These are phyloP conservation scores for Geotrichum citri-aurantii DNA, from an alignment of 1,139 yeast genomes.

Conservation along the genomic window DNA sequence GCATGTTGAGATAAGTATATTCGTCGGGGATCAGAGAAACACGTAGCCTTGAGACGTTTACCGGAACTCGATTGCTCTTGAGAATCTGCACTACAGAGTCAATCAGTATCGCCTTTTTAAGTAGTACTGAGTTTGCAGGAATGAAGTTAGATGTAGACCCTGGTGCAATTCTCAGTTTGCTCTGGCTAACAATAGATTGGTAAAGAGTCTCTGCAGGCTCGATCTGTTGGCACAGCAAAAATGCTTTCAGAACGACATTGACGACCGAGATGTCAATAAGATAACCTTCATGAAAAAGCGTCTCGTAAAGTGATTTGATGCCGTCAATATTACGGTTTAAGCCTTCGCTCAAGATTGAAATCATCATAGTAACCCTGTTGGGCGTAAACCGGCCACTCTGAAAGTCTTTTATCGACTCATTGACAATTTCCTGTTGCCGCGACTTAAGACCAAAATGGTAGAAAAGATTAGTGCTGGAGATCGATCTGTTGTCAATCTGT, in stretches of 20 bases:
- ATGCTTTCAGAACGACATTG: conserved; percentile 19
- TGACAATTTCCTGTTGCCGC: conserved; percentile 14
- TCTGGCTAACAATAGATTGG: not conserved
- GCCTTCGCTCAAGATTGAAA: conserved; percentile 22
- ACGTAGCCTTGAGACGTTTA: not conserved
- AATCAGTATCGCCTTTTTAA: conserved; percentile 8
- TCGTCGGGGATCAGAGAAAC: conserved; percentile 13
- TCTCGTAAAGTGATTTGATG: conserved; percentile 19
- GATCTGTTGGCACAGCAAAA: conserved; percentile 18
- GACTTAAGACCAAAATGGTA: conserved; percentile 20
- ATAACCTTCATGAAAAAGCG: conserved; percentile 14
- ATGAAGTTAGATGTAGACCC: not conserved
- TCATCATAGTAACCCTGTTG: conserved; percentile 24
- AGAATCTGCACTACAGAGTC: conserved; percentile 14
- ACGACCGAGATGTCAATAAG: conserved; percentile 21
- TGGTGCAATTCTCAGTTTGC: not conserved
- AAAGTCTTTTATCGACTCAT: conserved; percentile 18
- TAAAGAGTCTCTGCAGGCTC: conserved; percentile 18
- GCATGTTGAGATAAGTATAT: conserved; percentile 14
- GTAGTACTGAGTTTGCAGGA: conserved; percentile 1
- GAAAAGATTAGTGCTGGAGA: conserved; percentile 22
- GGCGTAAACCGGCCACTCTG: conserved; percentile 17
- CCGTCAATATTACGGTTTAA: conserved; percentile 17
- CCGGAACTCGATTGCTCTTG: not conserved
- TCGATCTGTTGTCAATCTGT: conserved; percentile 13